These are phyloP conservation scores for Globisporangium acanthophoron DNA, from an alignment of 352 stramenopile genomes.

Conservation along the genomic window DNA sequence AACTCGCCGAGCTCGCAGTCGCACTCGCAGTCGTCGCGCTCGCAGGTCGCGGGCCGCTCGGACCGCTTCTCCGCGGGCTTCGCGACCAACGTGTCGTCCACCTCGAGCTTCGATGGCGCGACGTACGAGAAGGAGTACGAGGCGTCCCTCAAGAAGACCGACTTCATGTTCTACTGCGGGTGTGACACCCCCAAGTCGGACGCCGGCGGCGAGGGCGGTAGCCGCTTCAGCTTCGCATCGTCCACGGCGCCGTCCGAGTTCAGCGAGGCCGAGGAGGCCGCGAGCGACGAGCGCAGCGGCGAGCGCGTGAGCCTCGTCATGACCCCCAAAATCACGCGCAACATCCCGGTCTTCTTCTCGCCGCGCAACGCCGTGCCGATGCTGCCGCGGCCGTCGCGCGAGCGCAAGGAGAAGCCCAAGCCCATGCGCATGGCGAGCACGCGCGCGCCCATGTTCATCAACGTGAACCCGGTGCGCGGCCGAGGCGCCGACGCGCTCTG, in stretches of 20 bases:
- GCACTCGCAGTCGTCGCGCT: conserved; percentile 10
- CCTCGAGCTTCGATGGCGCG: conserved; percentile 12
- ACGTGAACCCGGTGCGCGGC: conserved; percentile 8
- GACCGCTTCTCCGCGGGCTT: conserved; percentile 13
- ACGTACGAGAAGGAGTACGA: conserved; percentile 37
- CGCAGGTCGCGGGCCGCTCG: conserved; percentile 2
- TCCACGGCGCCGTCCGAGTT: conserved; percentile 12
- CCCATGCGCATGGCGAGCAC: conserved; percentile 9
- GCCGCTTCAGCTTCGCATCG: conserved; percentile 24
- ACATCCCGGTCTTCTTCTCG: conserved; percentile 56
- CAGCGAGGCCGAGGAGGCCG: conserved; percentile 4
- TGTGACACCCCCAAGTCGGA: conserved; percentile 34
- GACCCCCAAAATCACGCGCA: conserved; percentile 29
- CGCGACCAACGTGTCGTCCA: conserved; percentile 13
- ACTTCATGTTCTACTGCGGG: conserved; percentile 57
- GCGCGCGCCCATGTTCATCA: conserved; percentile 10
- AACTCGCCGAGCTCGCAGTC: conserved; percentile 12
- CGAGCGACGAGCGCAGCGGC: conserved; percentile 8
- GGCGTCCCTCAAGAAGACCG: conserved; percentile 19
- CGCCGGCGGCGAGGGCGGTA: conserved; percentile 21
- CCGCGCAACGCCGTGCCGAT: conserved; percentile 27
- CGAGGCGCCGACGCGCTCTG: conserved; percentile 9
- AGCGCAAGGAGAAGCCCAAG: conserved; percentile 11
- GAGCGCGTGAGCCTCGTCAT: conserved; percentile 21
- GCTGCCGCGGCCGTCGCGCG: conserved; percentile 15